Conservation (phyloP, 2,329 filamentous ascomycete genomes). For the Diaporthe citriasiana region DNA sequence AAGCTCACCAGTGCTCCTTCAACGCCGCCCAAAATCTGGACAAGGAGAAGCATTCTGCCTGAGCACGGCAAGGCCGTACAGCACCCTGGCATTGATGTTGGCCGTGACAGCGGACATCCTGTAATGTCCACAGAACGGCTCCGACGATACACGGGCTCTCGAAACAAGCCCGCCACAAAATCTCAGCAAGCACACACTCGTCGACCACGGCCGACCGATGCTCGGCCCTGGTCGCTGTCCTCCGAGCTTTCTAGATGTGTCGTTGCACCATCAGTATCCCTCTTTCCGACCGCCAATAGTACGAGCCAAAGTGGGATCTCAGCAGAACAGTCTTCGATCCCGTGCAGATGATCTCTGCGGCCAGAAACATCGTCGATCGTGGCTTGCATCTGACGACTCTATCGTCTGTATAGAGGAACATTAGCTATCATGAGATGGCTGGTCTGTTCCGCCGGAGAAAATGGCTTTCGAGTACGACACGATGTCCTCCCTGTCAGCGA, state of each 20-base stretch:
- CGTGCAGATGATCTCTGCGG: background rate
- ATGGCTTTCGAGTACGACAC: background rate
- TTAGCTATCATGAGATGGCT: background rate
- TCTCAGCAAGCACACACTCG: background rate
- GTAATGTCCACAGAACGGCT: constrained; percentile 14
- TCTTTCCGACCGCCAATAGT: background rate
- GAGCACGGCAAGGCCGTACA: background rate
- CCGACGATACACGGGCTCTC: constrained; percentile 16
- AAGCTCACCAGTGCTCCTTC: background rate
- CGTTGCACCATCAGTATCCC: background rate
- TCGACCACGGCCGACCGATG: background rate
- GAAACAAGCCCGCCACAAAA: background rate
- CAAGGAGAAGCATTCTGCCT: too few species aligned
- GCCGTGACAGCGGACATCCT: background rate
- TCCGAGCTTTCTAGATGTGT: background rate
- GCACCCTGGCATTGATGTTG: background rate
- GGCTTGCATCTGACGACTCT: background rate
- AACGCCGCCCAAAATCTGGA: too few species aligned
- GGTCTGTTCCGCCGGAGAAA: background rate
- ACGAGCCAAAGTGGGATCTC: background rate
- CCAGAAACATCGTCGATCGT: background rate
- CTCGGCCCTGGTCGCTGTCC: background rate
- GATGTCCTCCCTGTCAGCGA: background rate
- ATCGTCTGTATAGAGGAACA: background rate
- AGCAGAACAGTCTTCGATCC: constrained; percentile 1